A percentile compares a stretch with the other conserved stretches of the same genome.
Conservation (phyloP, 257 asterid genomes). For the Solanum lycopersicoides region DNA sequence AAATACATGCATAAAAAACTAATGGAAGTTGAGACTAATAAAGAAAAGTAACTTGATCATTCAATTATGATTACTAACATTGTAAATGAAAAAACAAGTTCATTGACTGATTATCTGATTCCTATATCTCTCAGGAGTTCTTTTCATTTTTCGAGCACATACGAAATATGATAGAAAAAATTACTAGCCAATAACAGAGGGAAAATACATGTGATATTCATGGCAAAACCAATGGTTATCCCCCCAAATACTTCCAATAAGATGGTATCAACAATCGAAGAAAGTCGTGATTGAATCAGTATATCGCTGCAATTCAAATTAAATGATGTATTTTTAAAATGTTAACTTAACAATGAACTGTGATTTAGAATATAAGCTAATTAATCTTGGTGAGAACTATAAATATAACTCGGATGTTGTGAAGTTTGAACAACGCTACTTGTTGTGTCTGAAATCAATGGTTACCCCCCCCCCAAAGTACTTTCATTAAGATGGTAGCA, state of each 20-base stretch:
- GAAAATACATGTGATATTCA: too few relatives aligned
- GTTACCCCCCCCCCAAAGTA: not conserved
- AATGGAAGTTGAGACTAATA: not conserved
- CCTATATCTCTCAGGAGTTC: not conserved
- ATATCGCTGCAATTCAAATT: not conserved
- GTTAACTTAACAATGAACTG: not conserved
- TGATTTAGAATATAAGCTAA: not conserved
- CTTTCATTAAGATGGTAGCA: not conserved
- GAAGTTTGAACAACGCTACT: too few relatives aligned
- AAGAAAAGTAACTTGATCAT: not conserved
- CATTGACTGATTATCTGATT: not conserved
- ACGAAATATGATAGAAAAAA: too few relatives aligned
- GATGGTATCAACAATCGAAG: too few relatives aligned
- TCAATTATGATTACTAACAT: too few relatives aligned
- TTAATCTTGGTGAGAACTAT: not conserved
- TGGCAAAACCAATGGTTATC: too few relatives aligned
- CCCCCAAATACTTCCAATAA: too few relatives aligned
- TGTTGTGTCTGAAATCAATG: not conserved
- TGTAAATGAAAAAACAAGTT: not conserved
- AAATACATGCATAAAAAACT: too few relatives aligned
- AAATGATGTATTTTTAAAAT: not conserved
- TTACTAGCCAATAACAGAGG: too few relatives aligned
- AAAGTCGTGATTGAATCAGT: too few relatives aligned
- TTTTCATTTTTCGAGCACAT: not conserved
- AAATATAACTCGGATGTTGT: not conserved